Base-by-base conservation (phyloP, 208 protist species). In the Acanthamoeba sp. region DNA sequence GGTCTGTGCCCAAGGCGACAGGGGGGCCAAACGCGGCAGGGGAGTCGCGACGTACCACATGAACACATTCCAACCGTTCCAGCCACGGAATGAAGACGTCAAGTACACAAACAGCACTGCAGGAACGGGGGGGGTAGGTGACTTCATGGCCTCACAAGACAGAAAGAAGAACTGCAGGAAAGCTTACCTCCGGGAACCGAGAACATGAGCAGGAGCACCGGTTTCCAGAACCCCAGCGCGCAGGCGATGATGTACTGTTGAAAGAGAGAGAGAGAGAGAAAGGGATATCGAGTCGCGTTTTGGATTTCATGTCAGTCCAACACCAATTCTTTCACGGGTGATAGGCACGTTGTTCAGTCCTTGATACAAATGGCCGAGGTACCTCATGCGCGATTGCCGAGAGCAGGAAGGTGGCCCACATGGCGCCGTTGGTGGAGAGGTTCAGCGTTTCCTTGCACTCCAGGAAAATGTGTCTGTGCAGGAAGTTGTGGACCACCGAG, bases 341-440 rank as follows among this genome's bases (percentile, higher is more conserved):
- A n/a, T n/a, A n/a, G n/a, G n/a, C n/a, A n/a, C n/a, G n/a, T n/a
- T n/a, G n/a, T n/a, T n/a, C n/a, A n/a, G n/a, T n/a, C n/a, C n/a
- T 55, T 76, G n/a, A 18, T 76, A 20, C n/a, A 38, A 76, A 40
- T 76, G 20, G n/a, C 66, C 12, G 34, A 76, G 66, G 36, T 85
- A 93, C 62, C 62, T 94, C 90, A 38, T 94, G 90, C 6, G 50
- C 69, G 9, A 94, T 55, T 24, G 90, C 62, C 9, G 90, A 94
- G 45, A 94, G 40, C 14, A 94, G 45, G 69, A 94, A 94, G 22
- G 90, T 94, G 34, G 50, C 42, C 90, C 36, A 84, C 66, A 84
- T 85, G 45, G 90, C 90, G 6, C 38, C 40, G 48, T 85, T 85
- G n/a, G 29, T 78, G 69, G 66, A 85, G 22, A 84, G 12, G 66